Conservation (phyloP, 106 monocot species). For the Triglochin maritima region DNA sequence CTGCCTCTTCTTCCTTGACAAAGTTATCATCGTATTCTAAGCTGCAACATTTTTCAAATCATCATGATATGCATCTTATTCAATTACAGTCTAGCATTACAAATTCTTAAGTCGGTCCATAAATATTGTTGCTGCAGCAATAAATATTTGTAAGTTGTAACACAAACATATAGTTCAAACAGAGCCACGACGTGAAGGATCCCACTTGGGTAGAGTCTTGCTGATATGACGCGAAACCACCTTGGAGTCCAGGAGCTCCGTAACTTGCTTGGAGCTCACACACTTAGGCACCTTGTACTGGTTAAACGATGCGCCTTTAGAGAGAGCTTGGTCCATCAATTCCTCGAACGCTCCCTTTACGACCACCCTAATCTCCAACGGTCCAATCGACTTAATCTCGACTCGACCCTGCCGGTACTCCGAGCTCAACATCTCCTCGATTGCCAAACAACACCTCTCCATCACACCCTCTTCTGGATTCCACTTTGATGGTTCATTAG, state of each 20-base stretch:
- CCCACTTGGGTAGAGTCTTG: slow-evolving; percentile 20
- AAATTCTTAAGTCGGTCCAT: too few relatives aligned
- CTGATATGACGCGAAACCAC: slow-evolving; percentile 54
- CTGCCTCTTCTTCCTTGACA: too few relatives aligned
- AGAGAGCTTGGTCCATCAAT: slow-evolving; percentile 81
- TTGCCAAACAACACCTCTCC: slow-evolving; percentile 54
- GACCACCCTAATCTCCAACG: slow-evolving; percentile 79
- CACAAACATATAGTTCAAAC: too few relatives aligned
- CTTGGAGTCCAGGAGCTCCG: slow-evolving; percentile 53
- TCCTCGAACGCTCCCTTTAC: slow-evolving; percentile 68
- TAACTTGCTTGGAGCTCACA: slow-evolving; percentile 49
- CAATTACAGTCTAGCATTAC: too few relatives aligned
- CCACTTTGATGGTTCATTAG: slow-evolving; percentile 9
- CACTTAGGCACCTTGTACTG: slow-evolving; percentile 90
- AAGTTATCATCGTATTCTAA: too few relatives aligned
- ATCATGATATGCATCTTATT: too few relatives aligned
- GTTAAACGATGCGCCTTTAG: slow-evolving; percentile 76
- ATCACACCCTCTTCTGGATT: slow-evolving; percentile 7
- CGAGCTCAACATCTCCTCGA: slow-evolving; percentile 63
- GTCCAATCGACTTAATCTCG: slow-evolving; percentile 68
- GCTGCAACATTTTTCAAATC: too few relatives aligned
- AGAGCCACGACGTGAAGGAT: too few relatives aligned
- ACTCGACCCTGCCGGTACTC: slow-evolving; percentile 81
- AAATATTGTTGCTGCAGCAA: too few relatives aligned
- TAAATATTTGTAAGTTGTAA: too few relatives aligned